Evolutionary conservation across 768 basidiomycete species (phyloP), one percentile per base, ranked within the genome.

Genomic region (Rhodotorula graminis): DNA sequence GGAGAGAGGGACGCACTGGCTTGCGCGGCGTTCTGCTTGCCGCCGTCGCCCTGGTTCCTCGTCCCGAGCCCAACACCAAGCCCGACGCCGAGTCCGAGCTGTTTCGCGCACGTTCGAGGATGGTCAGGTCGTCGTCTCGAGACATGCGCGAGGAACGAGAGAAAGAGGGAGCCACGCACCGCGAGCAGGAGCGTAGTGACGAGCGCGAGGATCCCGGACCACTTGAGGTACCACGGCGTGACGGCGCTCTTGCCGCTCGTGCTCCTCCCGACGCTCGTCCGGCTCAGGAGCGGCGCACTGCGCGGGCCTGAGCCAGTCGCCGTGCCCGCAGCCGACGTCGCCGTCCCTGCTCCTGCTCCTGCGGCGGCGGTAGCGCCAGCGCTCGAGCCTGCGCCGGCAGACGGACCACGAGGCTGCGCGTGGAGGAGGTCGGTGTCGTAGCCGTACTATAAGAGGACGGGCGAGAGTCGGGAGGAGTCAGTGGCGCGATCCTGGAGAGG

Each of bases 51-150:
- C 33, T 65, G 56, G 52, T 72, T 49, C 63, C 56, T 65, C 23
- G 62, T 61, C 3, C 71, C 71, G 12, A 74, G 49, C 23, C 73
- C 73, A 5, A 74, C 73, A 0, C 73, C 73, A 9, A 74, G 33
- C 0, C 73, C 73, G 7, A 74, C 69, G 12, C 73, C 73, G 0
- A 74, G n/a, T 12, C 65, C 73, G 0, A 74, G 65, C 44, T 29
- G 44, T 46, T 46, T 2, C 12, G 3, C 10, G 15, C 11, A 6
- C 5, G 8, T 21, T 18, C 37, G 37, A 37, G 4, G 37, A n/a
- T 25, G 11, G 44, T 61, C 60, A 61, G 60, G 44, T 16, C n/a
- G 4, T 21, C 2, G 21, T 4, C 47, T 25, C 27, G 21, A n/a
- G n/a, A 9, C 16, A 1, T 16, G 5, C 15, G 4, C 37, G 37